Conservation (phyloP, 352 stramenopile genomes). For the Aphanomyces euteiches region DNA sequence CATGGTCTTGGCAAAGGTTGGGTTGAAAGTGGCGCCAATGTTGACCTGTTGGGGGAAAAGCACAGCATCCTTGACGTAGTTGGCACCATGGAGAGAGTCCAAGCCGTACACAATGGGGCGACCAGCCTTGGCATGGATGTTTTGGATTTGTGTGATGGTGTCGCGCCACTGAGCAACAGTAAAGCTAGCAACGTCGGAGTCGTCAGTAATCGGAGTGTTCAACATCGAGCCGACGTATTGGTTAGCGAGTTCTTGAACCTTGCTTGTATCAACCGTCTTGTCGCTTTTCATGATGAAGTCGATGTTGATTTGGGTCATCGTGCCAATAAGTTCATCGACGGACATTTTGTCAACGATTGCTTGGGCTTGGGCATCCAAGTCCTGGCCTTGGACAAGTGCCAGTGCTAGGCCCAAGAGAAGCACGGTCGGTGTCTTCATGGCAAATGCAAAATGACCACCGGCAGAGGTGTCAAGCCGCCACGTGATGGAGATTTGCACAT, state of each 20-base stretch:
- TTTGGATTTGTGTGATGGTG: conserved; percentile 48
- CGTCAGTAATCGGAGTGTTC: conserved; percentile 41
- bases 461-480: no score
- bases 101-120: conserved; percentile 50
- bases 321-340: conserved; percentile 61
- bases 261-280: conserved; percentile 44
- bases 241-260: conserved; percentile 54
- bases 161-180: conserved; percentile 46
- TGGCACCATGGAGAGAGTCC: conserved; percentile 69
- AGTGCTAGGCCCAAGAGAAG: conserved; percentile 29
- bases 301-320: conserved; percentile 85
- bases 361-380: conserved; percentile 3
- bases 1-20: conserved; percentile 41
- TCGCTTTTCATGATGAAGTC: conserved; percentile 48
- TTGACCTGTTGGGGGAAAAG: conserved; percentile 74
- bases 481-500: no score
- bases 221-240: conserved; percentile 61
- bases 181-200: conserved; percentile 36
- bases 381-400: conserved; percentile 51
- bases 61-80: conserved; percentile 56
- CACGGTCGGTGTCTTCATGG: conserved; percentile 32
- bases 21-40: conserved; percentile 68
- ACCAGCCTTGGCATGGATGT: conserved; percentile 43
- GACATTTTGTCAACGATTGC: conserved; percentile 26
- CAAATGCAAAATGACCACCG: no score